Evolutionary conservation across 371 early-diverging fungal genomes (phyloP), one percentile per base, ranked within the genome.

Genomic region (Spraguea lophii): DNA sequence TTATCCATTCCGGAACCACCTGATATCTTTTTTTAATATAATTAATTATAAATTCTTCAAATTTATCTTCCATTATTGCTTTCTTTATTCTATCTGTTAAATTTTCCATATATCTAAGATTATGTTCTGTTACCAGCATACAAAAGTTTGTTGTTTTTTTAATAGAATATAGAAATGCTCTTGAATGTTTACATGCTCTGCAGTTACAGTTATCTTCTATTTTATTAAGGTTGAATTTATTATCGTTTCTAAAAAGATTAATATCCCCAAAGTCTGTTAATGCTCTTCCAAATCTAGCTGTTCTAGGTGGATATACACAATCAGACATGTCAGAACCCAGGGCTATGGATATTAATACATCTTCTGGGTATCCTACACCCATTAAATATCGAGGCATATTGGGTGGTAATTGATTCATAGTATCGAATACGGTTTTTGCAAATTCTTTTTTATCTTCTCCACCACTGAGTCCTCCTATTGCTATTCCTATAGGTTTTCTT

Each of bases 241-340:
- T 78, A 57, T 73, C 72, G 16, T 74, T 75, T 32, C 77, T 74
- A 55, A 74, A 77, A 45, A 82, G 64, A 10, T 75, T 62, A 37
- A 88, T 56, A 37, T 81, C 75, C 10, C 87, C 88, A 1, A 76
- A 66, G 61, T 80, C 76, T 13, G 80, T 80, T 41, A 90, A 74
- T 2, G 82, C 84, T 59, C 80, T 82, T 21, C 91, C 91, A 64
- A 88, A 88, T 43, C 91, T 77, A 0, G 88, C 89, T 13, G 88
- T 90, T 45, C 91, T 75, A 7, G 91, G 88, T 16, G 91, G 91
- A 66, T 81, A 90, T 3, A 90, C 90, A 69, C 91, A 90, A 65
- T 90, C 91, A 63, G 79, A 84, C 88, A 88, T 88, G 66, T 88
- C 88, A 20, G 83, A 82, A 45, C 91, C 91, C 41, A 90, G 70